Evolutionary conservation across 768 basidiomycete genomes (phyloP).

Genomic region (Tremella mesenterica): DNA sequence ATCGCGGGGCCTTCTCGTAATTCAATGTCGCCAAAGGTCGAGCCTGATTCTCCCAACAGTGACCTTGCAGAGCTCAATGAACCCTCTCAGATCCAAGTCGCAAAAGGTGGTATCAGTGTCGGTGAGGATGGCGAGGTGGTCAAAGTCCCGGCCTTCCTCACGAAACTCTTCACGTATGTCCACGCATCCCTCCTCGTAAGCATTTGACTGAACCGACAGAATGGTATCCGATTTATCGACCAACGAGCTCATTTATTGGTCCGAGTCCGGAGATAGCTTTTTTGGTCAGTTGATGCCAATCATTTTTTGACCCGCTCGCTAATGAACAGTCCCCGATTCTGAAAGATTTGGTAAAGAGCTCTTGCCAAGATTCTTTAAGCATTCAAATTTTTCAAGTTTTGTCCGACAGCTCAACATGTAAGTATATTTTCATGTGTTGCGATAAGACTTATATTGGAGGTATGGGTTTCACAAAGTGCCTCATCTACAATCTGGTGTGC

Average conservation of each 20-base stretch:
- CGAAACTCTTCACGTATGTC: conserved; percentile 83
- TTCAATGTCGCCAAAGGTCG: conserved; percentile 3
- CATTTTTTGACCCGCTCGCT: conserved; percentile 1
- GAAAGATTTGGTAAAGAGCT: conserved; percentile 78
- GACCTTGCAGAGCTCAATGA: conserved; percentile 8
- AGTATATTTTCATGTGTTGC: conserved; percentile 1
- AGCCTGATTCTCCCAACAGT: conserved; percentile 5
- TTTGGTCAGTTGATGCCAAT: conserved; percentile 53
- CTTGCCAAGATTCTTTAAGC: conserved; percentile 46
- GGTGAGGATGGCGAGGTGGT: conserved; percentile 40
- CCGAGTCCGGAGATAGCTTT: conserved; percentile 82
- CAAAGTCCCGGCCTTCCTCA: conserved; percentile 71
- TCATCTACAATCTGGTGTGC: conserved; percentile 86
- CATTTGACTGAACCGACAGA: conserved; percentile 47
- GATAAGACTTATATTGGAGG: conserved; percentile 2
- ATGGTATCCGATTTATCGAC: conserved; percentile 85
- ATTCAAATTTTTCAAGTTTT: conserved; percentile 45
- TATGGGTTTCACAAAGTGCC: conserved; percentile 59
- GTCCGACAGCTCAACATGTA: conserved; percentile 44
- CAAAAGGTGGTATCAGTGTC: conserved; percentile 26
- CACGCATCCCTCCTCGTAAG: background rate
- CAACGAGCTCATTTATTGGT: conserved; percentile 81
- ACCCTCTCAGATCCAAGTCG: conserved; percentile 1
- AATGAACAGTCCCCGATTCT: conserved; percentile 67
- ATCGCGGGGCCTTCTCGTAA: conserved; percentile 25